Evolutionary conservation across 2,329 filamentous ascomycete genomes (phyloP), one percentile per base, ranked within the genome.

Genomic region (Stachybotrys elegans): DNA sequence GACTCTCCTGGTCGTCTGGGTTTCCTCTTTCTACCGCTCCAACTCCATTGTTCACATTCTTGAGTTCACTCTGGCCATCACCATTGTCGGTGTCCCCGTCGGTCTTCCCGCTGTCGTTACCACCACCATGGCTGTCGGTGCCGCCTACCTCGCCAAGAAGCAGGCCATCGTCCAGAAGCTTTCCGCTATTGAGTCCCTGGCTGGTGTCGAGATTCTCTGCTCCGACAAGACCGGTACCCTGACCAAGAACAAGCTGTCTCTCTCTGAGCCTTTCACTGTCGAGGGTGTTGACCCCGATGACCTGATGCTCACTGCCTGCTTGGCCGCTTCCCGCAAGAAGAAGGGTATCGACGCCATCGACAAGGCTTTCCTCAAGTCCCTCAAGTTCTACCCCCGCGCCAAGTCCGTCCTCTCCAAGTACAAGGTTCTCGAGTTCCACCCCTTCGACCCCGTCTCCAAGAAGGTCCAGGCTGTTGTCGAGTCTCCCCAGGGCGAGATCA

Each of bases 341-440:
- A 94, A 94, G 77, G 89, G 88, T 74, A 91, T 95, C 52, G 89
- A 95, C 63, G 87, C 90, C 55, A 95, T 95, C 57, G 90, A 95
- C 78, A 93, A 92, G 77, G 89, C 88, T 62, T 95, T 95, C 76
- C 77, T 95, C 56, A 94, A 93, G 75, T 79, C 86, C 19, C 81
- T 95, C 51, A 81, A 81, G 62, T 84, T 76, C 72, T 95, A 94
- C 66, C 89, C 89, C 50, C 80, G 81, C 51, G 88, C 88, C 69
- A 94, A 93, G 78, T 68, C 73, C 49, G 83, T 86, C 43, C 79
- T 95, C 43, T 80, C 80, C 70, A 88, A 88, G 72, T 94, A 92
- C 79, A 86, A 84, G 69, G 85, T 91, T 48, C 70, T 92, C 54
- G 81, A 91, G 36, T 95, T 94, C 75, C 79, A 81, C 67, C 89